Percentiles rank a stretch among this genome's conserved stretches.
These are phyloP conservation scores for Xylaria digitata DNA, from an alignment of 2,329 filamentous ascomycete species.

Conservation along the genomic window DNA sequence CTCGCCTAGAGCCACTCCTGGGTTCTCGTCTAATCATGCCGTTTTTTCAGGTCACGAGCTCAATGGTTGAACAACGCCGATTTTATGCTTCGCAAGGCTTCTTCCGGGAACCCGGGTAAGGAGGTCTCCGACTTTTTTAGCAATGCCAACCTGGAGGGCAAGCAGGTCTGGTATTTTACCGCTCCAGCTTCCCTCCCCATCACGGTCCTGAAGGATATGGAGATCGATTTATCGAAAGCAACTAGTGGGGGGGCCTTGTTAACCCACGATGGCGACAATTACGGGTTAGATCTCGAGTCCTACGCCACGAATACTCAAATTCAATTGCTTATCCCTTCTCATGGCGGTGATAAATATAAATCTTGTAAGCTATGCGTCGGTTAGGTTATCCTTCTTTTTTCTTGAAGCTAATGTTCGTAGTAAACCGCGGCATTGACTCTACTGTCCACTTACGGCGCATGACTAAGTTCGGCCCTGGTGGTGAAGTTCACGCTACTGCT, in stretches of 20 bases:
- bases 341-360: constrained; percentile 65
- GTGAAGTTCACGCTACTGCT: constrained; percentile 55
- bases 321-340: constrained; percentile 70
- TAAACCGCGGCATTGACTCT: constrained; percentile 62
- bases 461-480: constrained; percentile 63
- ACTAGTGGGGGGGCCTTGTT: constrained; percentile 65
- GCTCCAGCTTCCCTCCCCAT: constrained; percentile 77
- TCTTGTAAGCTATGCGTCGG: constrained; percentile 58
- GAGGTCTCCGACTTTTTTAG: constrained; percentile 67
- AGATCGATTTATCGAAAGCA: constrained; percentile 68
- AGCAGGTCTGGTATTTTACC: constrained; percentile 85
- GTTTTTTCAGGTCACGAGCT: constrained; percentile 46
- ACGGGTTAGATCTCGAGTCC: constrained; percentile 67
- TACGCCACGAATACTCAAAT: constrained; percentile 63
- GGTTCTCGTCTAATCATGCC: constrained; percentile 13
- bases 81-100: constrained; percentile 64
- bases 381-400: background rate
- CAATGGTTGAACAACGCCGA: constrained; percentile 62
- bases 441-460: constrained; percentile 74
- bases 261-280: constrained; percentile 72
- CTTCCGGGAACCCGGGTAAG: constrained; percentile 55
- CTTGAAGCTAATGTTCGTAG: constrained; percentile 48
- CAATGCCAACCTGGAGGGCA: constrained; percentile 70
- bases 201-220: constrained; percentile 71
- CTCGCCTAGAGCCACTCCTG: background rate